These are phyloP conservation scores for Pisolithus albus DNA, from an alignment of 768 basidiomycete species.

Conservation along the genomic window DNA sequence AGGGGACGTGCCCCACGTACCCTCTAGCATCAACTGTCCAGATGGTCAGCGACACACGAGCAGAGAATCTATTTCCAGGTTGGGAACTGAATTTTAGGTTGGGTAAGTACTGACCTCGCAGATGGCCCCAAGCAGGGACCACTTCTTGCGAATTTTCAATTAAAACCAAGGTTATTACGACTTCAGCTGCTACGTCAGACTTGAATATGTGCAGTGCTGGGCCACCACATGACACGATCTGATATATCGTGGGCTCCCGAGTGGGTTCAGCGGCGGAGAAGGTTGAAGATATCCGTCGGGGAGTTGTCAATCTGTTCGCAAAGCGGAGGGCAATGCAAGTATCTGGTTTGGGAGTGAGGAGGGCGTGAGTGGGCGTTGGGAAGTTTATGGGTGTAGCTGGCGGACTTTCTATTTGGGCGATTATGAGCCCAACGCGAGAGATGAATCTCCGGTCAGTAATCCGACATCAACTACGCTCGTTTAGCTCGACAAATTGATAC, in stretches of 20 bases:
- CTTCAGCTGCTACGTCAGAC: slow-evolving; percentile 11
- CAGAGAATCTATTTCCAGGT: slow-evolving; percentile 38
- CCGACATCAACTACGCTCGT: background rate
- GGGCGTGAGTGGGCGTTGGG: slow-evolving; percentile 6
- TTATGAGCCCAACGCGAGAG: slow-evolving; percentile 1
- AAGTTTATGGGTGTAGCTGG: slow-evolving; percentile 10
- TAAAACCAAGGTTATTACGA: slow-evolving; percentile 37
- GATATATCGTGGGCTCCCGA: slow-evolving; percentile 9
- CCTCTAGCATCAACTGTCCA: slow-evolving; percentile 23
- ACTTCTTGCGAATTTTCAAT: slow-evolving; percentile 51
- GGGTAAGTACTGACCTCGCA: slow-evolving; percentile 40
- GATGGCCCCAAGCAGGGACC: slow-evolving; percentile 40
- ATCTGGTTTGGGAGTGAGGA: background rate
- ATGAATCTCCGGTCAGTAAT: slow-evolving; percentile 3
- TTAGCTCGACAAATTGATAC: slow-evolving; percentile 1
- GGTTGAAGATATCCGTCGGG: background rate
- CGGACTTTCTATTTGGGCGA: slow-evolving; percentile 14
- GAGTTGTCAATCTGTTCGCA: background rate
- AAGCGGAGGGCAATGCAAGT: slow-evolving; percentile 7
- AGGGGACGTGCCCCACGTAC: too few relatives aligned
- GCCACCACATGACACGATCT: slow-evolving; percentile 10
- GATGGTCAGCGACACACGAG: slow-evolving; percentile 6
- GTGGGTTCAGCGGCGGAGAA: slow-evolving; percentile 5
- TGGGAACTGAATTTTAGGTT: slow-evolving; percentile 38
- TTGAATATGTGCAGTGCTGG: slow-evolving; percentile 14